Conservation (phyloP, 106 monocot species). For the Dendrobium huoshanense region DNA sequence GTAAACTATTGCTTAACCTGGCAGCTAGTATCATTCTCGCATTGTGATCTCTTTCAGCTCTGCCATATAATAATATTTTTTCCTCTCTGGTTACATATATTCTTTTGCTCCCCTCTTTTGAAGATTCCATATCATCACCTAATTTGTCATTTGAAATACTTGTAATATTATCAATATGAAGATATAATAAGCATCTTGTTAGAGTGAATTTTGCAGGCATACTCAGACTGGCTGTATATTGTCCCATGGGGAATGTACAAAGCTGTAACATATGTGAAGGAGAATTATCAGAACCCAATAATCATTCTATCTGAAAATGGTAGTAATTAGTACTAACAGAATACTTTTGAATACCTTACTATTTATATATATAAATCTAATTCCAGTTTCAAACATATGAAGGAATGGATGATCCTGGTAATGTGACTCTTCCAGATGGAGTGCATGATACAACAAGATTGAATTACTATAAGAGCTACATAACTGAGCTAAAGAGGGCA, state of each 20-base stretch:
- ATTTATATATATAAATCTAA: not conserved
- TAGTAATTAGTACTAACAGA: slow-evolving; percentile 7
- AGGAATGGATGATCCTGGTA: slow-evolving; percentile 86
- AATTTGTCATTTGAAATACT: too few species aligned
- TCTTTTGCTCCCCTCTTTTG: not conserved
- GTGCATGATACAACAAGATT: slow-evolving; percentile 47
- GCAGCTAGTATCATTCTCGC: too few species aligned
- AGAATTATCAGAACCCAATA: slow-evolving; percentile 66
- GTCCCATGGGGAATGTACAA: slow-evolving; percentile 98
- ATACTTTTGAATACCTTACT: not conserved
- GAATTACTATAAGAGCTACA: slow-evolving; percentile 59
- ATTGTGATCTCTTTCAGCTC: too few species aligned
- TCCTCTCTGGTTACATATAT: not conserved
- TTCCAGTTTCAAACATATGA: not conserved
- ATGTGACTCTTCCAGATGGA: slow-evolving; percentile 38
- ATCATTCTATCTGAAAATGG: slow-evolving; percentile 90
- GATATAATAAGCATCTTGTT: too few species aligned
- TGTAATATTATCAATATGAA: too few species aligned
- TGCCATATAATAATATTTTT: too few species aligned
- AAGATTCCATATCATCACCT: too few species aligned
- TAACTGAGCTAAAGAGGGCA: slow-evolving; percentile 64
- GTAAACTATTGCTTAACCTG: slow-evolving; percentile 18
- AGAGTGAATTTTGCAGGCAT: slow-evolving; percentile 38
- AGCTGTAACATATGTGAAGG: slow-evolving; percentile 75
- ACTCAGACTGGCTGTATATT: slow-evolving; percentile 90